Conservation (phyloP, 768 basidiomycete species). For the Chlorophyllum brunneum region DNA sequence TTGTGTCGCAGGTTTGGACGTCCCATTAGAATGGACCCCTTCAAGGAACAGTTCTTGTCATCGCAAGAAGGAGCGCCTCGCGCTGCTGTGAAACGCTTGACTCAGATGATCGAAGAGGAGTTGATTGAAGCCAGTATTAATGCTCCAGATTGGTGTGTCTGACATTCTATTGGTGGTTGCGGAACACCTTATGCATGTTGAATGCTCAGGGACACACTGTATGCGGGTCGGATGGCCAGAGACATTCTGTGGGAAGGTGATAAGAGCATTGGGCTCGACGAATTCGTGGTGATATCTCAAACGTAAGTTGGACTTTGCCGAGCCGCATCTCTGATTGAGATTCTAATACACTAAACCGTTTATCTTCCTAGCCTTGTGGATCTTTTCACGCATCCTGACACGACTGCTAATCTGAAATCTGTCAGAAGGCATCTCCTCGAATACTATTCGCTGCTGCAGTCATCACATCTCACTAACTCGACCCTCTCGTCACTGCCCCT, state of each 20-base stretch:
- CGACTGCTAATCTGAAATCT: conserved; percentile 52
- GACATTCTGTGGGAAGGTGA: conserved; percentile 91
- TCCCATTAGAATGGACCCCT: conserved; percentile 74
- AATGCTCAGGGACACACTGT: conserved; percentile 75
- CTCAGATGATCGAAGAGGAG: conserved; percentile 65
- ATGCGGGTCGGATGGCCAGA: conserved; percentile 87
- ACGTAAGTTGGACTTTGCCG: conserved; percentile 56
- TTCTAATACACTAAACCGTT: conserved; percentile 14
- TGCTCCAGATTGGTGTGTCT: conserved; percentile 85
- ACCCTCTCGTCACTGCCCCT: conserved; percentile 83
- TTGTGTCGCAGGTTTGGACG: conserved; percentile 62
- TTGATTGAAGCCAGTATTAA: conserved; percentile 82
- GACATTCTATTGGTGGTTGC: background rate
- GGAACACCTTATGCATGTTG: conserved; percentile 2
- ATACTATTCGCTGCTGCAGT: conserved; percentile 84
- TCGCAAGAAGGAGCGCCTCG: conserved; percentile 63
- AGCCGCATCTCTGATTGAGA: background rate
- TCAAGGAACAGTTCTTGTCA: conserved; percentile 74
- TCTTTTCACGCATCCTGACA: conserved; percentile 70
- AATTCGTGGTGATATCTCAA: conserved; percentile 84
- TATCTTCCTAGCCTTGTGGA: conserved; percentile 68
- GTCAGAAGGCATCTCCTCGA: conserved; percentile 72
- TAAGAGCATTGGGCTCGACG: conserved; percentile 67
- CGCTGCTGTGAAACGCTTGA: conserved; percentile 83
- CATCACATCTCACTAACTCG: conserved; percentile 80